Conservation (phyloP, 129 eudicot species). For the Tanacetum coccineum region DNA sequence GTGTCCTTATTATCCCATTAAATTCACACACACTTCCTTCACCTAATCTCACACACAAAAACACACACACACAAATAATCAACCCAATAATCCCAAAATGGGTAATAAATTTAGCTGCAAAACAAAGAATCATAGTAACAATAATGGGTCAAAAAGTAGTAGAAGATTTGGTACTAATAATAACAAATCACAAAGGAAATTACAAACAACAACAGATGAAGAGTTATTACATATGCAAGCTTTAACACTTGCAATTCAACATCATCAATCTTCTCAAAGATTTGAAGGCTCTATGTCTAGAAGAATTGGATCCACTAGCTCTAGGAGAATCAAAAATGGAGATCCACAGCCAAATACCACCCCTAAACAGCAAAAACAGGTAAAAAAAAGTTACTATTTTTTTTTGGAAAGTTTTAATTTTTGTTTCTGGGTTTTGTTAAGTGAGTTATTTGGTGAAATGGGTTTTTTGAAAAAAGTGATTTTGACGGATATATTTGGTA, state of each 20-base stretch:
- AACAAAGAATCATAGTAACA: slow-evolving; percentile 40
- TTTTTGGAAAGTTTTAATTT: background rate
- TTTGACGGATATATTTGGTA: too few species aligned
- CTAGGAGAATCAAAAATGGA: slow-evolving; percentile 61
- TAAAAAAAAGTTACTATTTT: background rate
- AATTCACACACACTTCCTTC: slow-evolving; percentile 15
- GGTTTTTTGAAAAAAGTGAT: background rate
- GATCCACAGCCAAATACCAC: slow-evolving; percentile 38
- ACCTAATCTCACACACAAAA: slow-evolving; percentile 31
- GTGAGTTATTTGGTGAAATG: background rate
- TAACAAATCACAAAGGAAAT: slow-evolving; percentile 54
- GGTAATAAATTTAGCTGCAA: slow-evolving; percentile 81
- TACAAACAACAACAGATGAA: slow-evolving; percentile 48
- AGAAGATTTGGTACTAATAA: slow-evolving; percentile 38
- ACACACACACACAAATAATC: slow-evolving; percentile 2
- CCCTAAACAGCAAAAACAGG: slow-evolving; percentile 54
- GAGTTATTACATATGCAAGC: slow-evolving; percentile 88
- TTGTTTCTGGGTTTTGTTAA: too few species aligned
- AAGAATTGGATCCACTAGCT: slow-evolving; percentile 77
- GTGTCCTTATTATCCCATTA: slow-evolving; percentile 16
- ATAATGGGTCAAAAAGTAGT: slow-evolving; percentile 65
- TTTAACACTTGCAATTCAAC: slow-evolving; percentile 86
- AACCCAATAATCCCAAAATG: slow-evolving; percentile 34
- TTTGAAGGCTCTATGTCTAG: slow-evolving; percentile 94
- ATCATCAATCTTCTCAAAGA: slow-evolving; percentile 89